A percentile compares a stretch with the other conserved stretches of the same genome.
Evolutionary conservation across 2,329 filamentous ascomycete species (phyloP).

Genomic region (Ceratocystis eucalypticola): DNA sequence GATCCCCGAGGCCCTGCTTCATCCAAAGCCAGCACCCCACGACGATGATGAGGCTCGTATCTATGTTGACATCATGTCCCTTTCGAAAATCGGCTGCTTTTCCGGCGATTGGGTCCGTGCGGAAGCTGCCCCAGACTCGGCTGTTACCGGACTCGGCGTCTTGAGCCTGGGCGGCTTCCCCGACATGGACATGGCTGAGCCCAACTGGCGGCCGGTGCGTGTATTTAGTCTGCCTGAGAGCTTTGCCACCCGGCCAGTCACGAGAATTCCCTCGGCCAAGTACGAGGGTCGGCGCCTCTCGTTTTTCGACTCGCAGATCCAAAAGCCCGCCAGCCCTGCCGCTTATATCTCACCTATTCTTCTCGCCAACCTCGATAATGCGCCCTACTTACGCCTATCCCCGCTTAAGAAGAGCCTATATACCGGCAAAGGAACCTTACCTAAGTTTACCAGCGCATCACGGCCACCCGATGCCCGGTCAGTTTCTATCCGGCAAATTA

Average conservation of each 20-base stretch:
- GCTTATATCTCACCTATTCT: conserved; percentile 76
- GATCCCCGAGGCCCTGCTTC: conserved; percentile 65
- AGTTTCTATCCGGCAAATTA: conserved; percentile 76
- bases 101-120: conserved; percentile 93
- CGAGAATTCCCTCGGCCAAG: conserved; percentile 43
- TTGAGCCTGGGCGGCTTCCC: conserved; percentile 54
- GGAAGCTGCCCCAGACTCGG: conserved; percentile 63
- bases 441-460: conserved; percentile 41
- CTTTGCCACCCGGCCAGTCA: conserved; percentile 47
- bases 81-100: conserved; percentile 88
- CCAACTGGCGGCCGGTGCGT: conserved; percentile 67
- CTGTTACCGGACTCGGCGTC: conserved; percentile 48
- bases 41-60: conserved; percentile 84
- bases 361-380: conserved; percentile 68
- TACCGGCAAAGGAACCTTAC: conserved; percentile 38
- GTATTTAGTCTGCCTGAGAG: conserved; percentile 80
- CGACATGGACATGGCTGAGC: conserved; percentile 40
- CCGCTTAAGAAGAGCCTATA: conserved; percentile 45
- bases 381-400: conserved; percentile 66
- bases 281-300: conserved; percentile 40
- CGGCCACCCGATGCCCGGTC: conserved; percentile 53
- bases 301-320: conserved; percentile 56
- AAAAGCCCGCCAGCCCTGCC: conserved; percentile 42
- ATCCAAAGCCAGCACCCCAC: conserved; percentile 61
- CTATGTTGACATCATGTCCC: conserved; percentile 74